phyloP scores from a whole-genome alignment of 306 rosid genomes.

The Fragaria iinumae region DNA sequence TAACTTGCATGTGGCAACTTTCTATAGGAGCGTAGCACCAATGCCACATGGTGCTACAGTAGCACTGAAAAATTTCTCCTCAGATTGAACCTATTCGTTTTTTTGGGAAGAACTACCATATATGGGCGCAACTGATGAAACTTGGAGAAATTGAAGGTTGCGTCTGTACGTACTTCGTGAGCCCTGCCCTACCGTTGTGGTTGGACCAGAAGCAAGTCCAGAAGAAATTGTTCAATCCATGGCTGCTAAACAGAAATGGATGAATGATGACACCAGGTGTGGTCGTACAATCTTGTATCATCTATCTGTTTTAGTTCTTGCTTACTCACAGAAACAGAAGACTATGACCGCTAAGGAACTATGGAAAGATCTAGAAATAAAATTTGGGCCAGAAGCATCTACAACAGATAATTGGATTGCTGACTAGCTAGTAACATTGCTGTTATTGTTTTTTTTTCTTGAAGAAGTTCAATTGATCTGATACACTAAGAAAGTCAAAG shows the following conservation, averaged over 20 bases:
- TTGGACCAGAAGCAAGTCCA: constrained; percentile 38
- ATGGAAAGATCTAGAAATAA: constrained; percentile 66
- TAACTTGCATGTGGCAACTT: too few species aligned
- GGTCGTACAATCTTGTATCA: constrained; percentile 50
- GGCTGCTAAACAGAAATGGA: constrained; percentile 60
- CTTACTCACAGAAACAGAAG: constrained; percentile 34
- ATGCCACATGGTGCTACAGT: too few species aligned
- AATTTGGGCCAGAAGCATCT: constrained; percentile 39
- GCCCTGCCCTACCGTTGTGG: background rate
- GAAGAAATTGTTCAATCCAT: constrained; percentile 42
- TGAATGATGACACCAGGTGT: constrained; percentile 61
- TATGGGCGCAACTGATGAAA: background rate
- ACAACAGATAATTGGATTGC: too few species aligned
- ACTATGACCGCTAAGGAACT: constrained; percentile 66
- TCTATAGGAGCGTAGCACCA: too few species aligned
- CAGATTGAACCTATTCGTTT: background rate
- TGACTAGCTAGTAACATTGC: too few species aligned
- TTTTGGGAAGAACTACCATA: background rate
- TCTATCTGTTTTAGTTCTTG: constrained; percentile 60
- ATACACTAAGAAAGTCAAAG: background rate
- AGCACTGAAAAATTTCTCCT: too few species aligned
- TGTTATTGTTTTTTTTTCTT: too few species aligned
- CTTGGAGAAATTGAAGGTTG: background rate
- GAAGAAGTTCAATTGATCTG: background rate
- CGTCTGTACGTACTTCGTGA: background rate